These are phyloP conservation scores for Clausena lansium DNA, from an alignment of 345 rosid species.

Conservation along the genomic window DNA sequence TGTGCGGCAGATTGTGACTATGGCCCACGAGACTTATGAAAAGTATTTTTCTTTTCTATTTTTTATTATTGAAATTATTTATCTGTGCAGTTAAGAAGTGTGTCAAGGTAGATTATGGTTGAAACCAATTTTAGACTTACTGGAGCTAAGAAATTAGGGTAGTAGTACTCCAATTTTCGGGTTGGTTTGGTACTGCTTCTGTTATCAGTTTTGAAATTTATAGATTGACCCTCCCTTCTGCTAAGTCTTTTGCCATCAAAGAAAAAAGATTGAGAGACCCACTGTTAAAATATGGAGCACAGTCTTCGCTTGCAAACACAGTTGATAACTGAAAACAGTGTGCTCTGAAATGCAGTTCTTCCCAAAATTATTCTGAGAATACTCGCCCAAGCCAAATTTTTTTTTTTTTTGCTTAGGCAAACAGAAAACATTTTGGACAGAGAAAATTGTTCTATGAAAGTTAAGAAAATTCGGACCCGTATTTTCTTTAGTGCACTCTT, in stretches of 20 bases:
- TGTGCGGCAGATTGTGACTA: conserved; percentile 65
- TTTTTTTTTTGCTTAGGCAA: not conserved
- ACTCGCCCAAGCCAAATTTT: too few relatives aligned
- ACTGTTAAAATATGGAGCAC: not conserved
- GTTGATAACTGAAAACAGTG: not conserved
- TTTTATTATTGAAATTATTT: conserved; percentile 1
- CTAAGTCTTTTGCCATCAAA: not conserved
- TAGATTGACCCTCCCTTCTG: not conserved
- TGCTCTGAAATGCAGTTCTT: not conserved
- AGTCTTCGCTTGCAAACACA: not conserved
- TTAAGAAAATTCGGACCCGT: not conserved
- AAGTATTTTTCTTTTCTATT: conserved; percentile 45
- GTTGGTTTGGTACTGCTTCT: not conserved
- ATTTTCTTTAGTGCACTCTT: not conserved
- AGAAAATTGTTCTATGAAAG: not conserved
- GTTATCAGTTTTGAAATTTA: not conserved
- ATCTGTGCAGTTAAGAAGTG: not conserved
- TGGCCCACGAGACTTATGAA: conserved; percentile 75
- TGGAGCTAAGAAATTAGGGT: not conserved
- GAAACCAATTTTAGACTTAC: not conserved
- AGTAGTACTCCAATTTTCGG: not conserved
- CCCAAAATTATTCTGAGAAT: not conserved
- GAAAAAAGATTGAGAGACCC: not conserved
- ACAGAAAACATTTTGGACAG: not conserved
- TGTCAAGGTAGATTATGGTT: not conserved